A percentile compares a stretch with the other conserved stretches of the same genome.
These are phyloP conservation scores for Cytospora paraplurivora DNA, from an alignment of 2,329 filamentous ascomycete species.

Conservation along the genomic window DNA sequence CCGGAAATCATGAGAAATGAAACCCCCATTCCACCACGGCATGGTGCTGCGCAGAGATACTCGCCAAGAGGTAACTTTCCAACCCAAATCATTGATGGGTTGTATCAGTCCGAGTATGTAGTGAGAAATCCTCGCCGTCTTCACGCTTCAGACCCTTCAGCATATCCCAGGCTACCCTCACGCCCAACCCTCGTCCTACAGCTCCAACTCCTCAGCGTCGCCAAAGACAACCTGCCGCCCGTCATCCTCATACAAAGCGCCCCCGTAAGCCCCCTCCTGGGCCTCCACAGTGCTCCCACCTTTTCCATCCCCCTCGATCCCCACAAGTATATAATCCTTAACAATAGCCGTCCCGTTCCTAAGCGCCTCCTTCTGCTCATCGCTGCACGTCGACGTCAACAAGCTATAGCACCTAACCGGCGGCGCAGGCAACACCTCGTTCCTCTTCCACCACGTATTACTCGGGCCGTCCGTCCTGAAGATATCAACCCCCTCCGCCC, in stretches of 20 bases:
- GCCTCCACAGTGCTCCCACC: too few relatives aligned
- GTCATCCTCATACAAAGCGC: background rate
- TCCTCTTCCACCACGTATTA: slow-evolving; percentile 26
- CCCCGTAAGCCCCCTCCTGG: background rate
- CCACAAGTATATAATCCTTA: slow-evolving; percentile 32
- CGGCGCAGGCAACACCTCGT: slow-evolving; percentile 20
- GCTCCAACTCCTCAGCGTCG: slow-evolving; percentile 19
- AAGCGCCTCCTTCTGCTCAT: slow-evolving; percentile 30
- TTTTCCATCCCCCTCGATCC: slow-evolving; percentile 8
- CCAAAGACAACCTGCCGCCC: background rate
- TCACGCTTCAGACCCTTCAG: background rate
- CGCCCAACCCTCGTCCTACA: background rate
- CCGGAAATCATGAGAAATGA: too few relatives aligned
- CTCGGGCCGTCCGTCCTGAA: slow-evolving; percentile 21
- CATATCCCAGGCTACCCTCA: background rate
- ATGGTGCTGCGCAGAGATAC: too few relatives aligned
- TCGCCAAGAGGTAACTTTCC: too few relatives aligned
- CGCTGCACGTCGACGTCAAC: slow-evolving; percentile 22
- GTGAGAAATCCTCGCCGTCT: too few relatives aligned
- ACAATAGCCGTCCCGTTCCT: slow-evolving; percentile 30
- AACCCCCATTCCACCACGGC: too few relatives aligned
- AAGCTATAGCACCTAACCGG: slow-evolving; percentile 21
- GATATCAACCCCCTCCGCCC: slow-evolving; percentile 9
- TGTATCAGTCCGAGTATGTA: too few relatives aligned
- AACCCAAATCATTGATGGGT: too few relatives aligned